Evolutionary conservation across 2,329 filamentous ascomycete genomes (phyloP), one percentile per base, ranked within the genome.

Genomic region (Bipolaris oryzae): DNA sequence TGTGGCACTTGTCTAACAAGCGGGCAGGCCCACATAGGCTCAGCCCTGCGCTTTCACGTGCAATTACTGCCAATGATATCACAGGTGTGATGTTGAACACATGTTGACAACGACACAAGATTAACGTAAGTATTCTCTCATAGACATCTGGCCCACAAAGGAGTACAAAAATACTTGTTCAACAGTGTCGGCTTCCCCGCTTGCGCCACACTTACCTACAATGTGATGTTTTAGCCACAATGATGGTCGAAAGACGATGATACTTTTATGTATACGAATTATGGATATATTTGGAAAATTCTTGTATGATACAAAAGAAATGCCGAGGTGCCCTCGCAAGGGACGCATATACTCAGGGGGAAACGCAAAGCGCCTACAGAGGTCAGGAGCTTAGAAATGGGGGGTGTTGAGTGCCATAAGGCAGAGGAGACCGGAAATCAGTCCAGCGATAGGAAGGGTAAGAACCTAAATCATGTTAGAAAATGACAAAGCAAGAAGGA

Each of bases 371-470:
- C 5, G 20, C 13, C 2, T 9, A 3, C 1, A 7, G 6, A 41
- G 15, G 23, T 21, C 13, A 3, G 5, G 7, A 25, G 16, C 23
- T 35, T 60, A 69, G 43, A 72, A 74, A 45, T 77, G 74, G 48
- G 78, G 78, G 5, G 77, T 68, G 61, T 80, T 80, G 48, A 80
- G 55, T 5, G 77, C 77, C 72, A 80, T 76, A 23, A 74, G 57
- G 52, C 76, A 78, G 1, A 80, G 35, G 28, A 78, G 44, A 1
- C 78, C 78, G 13, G 76, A 61, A 13, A 79, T 64, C 42, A 79
- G 61, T 38, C 76, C 78, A 2, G 78, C 77, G 42, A 61, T 63
- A n/a, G 78, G 78, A 25, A 80, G 65, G 1, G 78, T 80, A 20
- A 77, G 46, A 5, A 80, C 65, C 78, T 78, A 79, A 3, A 75